These are phyloP conservation scores for Phytophthora idaei DNA, from an alignment of 352 stramenopile genomes.

Conservation along the genomic window DNA sequence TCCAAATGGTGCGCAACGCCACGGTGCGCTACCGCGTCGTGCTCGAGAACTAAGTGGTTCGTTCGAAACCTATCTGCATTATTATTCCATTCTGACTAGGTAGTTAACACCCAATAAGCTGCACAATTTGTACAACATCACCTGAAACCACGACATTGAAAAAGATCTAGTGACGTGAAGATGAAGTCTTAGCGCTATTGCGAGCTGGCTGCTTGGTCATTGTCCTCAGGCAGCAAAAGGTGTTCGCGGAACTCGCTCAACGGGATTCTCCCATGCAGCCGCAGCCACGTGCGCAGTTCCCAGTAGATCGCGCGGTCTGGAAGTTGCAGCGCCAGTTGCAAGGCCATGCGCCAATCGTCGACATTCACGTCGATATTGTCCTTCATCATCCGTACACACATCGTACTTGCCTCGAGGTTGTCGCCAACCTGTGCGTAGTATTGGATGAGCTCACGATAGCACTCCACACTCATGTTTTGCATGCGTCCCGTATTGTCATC, in stretches of 20 bases:
- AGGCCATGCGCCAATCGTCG: slow-evolving; percentile 63
- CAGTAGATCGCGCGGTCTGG: slow-evolving; percentile 65
- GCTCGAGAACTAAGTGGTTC: slow-evolving; percentile 42
- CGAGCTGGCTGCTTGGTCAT: slow-evolving; percentile 2
- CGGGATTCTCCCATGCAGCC: slow-evolving; percentile 46
- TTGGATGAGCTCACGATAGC: slow-evolving; percentile 64
- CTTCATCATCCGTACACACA: slow-evolving; percentile 75
- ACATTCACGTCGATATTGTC: slow-evolving; percentile 56
- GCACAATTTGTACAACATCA: too few species aligned
- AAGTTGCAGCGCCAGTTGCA: slow-evolving; percentile 52
- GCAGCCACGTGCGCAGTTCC: slow-evolving; percentile 81
- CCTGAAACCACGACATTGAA: too few species aligned
- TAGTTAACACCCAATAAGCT: too few species aligned
- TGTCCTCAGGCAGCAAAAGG: slow-evolving; percentile 49
- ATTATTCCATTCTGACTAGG: not conserved
- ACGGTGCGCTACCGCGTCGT: slow-evolving; percentile 47
- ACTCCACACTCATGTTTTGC: slow-evolving; percentile 47
- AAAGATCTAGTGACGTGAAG: too few species aligned
- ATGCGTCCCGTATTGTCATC: slow-evolving; percentile 46
- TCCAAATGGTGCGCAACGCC: slow-evolving; percentile 50
- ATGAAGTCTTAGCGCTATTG: too few species aligned
- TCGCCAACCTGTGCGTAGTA: slow-evolving; percentile 40
- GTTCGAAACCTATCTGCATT: too few species aligned
- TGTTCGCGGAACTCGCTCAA: slow-evolving; percentile 49
- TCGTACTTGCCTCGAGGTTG: not conserved